These are phyloP conservation scores for Flaveria linearis DNA, from an alignment of 129 eudicot species.

Conservation along the genomic window DNA sequence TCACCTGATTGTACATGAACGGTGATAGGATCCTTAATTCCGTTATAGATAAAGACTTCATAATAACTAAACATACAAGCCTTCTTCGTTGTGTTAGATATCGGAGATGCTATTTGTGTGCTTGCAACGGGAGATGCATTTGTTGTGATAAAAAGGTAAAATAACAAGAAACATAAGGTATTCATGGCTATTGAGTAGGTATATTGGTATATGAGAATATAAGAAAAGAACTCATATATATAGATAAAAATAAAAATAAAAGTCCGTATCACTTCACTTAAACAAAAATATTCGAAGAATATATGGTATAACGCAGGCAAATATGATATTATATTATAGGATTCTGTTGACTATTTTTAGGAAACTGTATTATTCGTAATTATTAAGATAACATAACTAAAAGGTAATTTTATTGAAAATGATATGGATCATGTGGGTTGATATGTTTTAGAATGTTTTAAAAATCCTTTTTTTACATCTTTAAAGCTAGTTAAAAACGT, in stretches of 20 bases:
- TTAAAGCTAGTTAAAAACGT: too few relatives aligned
- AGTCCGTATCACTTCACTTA: too few relatives aligned
- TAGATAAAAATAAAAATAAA: too few relatives aligned
- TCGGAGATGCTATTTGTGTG: neutral
- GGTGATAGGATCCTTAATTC: neutral
- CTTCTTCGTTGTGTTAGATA: neutral
- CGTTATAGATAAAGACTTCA: neutral
- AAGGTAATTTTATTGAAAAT: too few relatives aligned
- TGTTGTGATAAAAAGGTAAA: constrained; percentile 5
- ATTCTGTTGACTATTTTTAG: neutral
- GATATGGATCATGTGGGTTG: too few relatives aligned
- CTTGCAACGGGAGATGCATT: neutral
- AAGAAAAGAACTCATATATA: too few relatives aligned
- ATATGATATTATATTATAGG: neutral
- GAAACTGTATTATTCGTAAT: neutral
- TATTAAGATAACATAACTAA: too few relatives aligned
- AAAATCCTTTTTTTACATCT: too few relatives aligned
- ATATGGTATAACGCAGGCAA: neutral
- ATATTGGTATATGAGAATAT: too few relatives aligned
- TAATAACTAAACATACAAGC: neutral
- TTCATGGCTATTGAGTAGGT: neutral
- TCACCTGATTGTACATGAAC: constrained; percentile 17
- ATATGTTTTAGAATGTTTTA: too few relatives aligned
- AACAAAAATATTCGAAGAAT: neutral
- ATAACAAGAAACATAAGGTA: neutral